phyloP scores from a whole-genome alignment of 1,284 basidiomycete genomes.

The Volvariella surrecta region DNA sequence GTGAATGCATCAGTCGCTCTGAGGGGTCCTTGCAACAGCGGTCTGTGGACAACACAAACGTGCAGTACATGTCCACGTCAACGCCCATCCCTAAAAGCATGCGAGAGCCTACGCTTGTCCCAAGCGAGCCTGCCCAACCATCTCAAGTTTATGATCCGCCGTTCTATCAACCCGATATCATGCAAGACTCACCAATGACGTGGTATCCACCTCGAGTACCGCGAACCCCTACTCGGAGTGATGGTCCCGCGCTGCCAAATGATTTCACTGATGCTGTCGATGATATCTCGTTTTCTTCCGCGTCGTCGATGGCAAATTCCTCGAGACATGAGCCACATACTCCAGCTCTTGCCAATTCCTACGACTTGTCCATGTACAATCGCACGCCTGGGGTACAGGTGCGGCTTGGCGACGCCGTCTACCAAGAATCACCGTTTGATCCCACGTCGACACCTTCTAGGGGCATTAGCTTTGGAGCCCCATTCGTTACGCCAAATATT shows the following conservation, averaged over 20 bases:
- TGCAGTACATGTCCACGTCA: neutral
- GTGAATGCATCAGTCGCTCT: slow-evolving; percentile 32
- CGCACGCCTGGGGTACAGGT: slow-evolving; percentile 29
- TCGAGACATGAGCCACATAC: slow-evolving; percentile 39
- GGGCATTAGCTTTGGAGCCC: slow-evolving; percentile 48
- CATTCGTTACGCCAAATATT: slow-evolving; percentile 53
- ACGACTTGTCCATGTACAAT: slow-evolving; percentile 35
- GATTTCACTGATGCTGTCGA: slow-evolving; percentile 3
- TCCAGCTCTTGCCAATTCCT: slow-evolving; percentile 31
- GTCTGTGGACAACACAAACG: no score
- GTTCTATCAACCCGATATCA: slow-evolving; percentile 40
- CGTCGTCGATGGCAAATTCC: slow-evolving; percentile 36
- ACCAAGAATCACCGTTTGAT: slow-evolving; percentile 54
- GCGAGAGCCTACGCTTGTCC: slow-evolving; percentile 55
- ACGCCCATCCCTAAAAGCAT: slow-evolving; percentile 8
- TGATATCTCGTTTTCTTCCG: slow-evolving; percentile 22
- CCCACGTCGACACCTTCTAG: slow-evolving; percentile 68
- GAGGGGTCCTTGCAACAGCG: slow-evolving; percentile 12
- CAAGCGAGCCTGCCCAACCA: slow-evolving; percentile 35
- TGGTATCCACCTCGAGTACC: slow-evolving; percentile 25
- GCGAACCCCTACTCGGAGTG: slow-evolving; percentile 18
- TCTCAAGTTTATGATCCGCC: slow-evolving; percentile 37
- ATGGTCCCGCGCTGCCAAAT: slow-evolving; percentile 10
- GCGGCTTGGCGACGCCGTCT: slow-evolving; percentile 22
- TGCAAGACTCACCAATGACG: slow-evolving; percentile 40